A percentile compares a stretch with the other conserved stretches of the same genome.
These are phyloP conservation scores for Tolypocladium inflatum DNA, from an alignment of 2,329 filamentous ascomycete genomes.

Conservation along the genomic window DNA sequence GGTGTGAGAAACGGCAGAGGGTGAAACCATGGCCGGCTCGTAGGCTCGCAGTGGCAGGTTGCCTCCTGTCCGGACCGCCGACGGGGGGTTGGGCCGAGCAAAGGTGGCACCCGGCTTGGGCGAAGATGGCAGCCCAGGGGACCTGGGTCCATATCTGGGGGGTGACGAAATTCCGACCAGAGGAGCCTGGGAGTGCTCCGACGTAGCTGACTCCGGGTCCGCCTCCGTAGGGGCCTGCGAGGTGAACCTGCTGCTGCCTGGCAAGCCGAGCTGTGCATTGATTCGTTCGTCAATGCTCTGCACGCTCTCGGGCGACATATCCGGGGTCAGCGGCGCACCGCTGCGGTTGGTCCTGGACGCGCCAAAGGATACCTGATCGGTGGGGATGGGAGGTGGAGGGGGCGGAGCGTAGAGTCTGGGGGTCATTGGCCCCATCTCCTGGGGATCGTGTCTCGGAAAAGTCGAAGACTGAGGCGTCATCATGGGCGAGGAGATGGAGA, in stretches of 20 bases:
- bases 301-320: constrained; percentile 29
- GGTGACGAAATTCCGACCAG: constrained; percentile 42
- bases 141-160: constrained; percentile 23
- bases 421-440: constrained; percentile 48
- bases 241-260: constrained; percentile 23
- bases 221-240: constrained; percentile 30
- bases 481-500: constrained; percentile 56
- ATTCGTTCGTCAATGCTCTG: constrained; percentile 49
- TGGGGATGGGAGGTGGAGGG: constrained; percentile 46
- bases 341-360: constrained; percentile 13
- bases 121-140: constrained; percentile 34
- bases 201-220: constrained; percentile 42
- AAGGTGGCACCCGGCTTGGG: constrained; percentile 43
- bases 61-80: constrained; percentile 47
- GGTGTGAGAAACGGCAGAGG: constrained; percentile 32
- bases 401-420: constrained; percentile 49
- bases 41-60: constrained; percentile 52
- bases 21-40: constrained; percentile 45
- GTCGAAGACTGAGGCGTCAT: constrained; percentile 53
- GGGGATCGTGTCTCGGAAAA: constrained; percentile 44
- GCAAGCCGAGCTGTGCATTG: constrained; percentile 26
- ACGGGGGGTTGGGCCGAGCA: constrained; percentile 37
- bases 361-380: constrained; percentile 30
- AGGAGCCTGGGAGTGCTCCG: constrained; percentile 39
- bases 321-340: constrained; percentile 17